These are phyloP conservation scores for Tuber indicum DNA, from an alignment of 495 filamentous ascomycete genomes.

Conservation along the genomic window DNA sequence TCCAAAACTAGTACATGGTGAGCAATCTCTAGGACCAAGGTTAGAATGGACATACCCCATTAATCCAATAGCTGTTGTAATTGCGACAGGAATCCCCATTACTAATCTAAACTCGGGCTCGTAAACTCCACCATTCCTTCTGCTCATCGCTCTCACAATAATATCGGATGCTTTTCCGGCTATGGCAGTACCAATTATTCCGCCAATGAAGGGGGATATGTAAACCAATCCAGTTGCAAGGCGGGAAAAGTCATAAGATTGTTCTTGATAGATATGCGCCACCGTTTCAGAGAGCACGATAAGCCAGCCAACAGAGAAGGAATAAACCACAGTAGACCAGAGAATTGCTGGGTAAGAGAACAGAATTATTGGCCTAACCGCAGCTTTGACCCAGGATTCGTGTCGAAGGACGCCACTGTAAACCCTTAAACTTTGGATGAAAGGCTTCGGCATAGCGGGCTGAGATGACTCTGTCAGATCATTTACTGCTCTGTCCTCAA, in stretches of 20 bases:
- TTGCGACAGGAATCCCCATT: constrained; percentile 75
- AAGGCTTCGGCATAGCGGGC: constrained; percentile 51
- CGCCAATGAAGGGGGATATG: constrained; percentile 81
- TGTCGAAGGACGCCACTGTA: constrained; percentile 71
- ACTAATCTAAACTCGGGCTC: constrained; percentile 92
- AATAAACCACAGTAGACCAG: constrained; percentile 82
- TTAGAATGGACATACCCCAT: constrained; percentile 54
- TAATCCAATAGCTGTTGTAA: constrained; percentile 75
- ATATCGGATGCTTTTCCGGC: constrained; percentile 84
- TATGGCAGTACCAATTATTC: constrained; percentile 80
- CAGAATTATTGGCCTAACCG: constrained; percentile 72
- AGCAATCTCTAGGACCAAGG: not conserved
- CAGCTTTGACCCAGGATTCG: constrained; percentile 72
- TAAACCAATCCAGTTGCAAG: constrained; percentile 81
- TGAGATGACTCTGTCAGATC: not conserved
- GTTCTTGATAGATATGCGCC: constrained; percentile 64
- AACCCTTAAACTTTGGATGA: constrained; percentile 60
- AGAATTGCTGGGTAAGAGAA: constrained; percentile 83
- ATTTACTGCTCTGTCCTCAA: not conserved
- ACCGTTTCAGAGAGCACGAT: constrained; percentile 90
- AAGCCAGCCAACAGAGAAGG: constrained; percentile 88
- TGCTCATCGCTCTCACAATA: constrained; percentile 69
- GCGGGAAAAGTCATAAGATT: constrained; percentile 69
- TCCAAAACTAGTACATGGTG: constrained; percentile 52
- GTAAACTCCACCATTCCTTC: constrained; percentile 85